Evolutionary conservation across 257 asterid genomes (phyloP).

Genomic region (Salvia hispanica): DNA sequence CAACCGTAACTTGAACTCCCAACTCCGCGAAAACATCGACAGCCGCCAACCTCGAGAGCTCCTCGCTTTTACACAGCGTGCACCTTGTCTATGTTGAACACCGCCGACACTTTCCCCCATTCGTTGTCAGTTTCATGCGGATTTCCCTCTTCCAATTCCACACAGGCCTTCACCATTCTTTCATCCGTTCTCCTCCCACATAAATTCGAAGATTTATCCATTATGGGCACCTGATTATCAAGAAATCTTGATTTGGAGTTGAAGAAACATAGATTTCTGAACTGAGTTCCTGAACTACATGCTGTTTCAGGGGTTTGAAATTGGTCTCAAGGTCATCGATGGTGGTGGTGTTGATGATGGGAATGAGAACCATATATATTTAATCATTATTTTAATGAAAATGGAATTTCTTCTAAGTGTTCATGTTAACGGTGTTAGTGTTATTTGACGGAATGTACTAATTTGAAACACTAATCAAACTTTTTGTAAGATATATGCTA

Average conservation of each 20-base stretch:
- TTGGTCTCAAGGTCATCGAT: conserved; percentile 60
- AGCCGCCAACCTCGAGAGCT: conserved; percentile 83
- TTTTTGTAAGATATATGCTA: too few relatives aligned
- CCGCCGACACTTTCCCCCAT: conserved; percentile 95
- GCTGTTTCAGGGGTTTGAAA: conserved; percentile 41
- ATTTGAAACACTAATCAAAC: too few relatives aligned
- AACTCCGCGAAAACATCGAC: conserved; percentile 89
- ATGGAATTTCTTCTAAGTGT: too few relatives aligned
- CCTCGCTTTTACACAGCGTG: conserved; percentile 81
- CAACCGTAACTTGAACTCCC: conserved; percentile 51
- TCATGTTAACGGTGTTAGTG: too few relatives aligned
- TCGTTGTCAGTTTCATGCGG: conserved; percentile 39
- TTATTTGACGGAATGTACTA: too few relatives aligned
- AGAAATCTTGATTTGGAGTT: conserved; percentile 43
- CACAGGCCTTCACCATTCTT: conserved; percentile 50
- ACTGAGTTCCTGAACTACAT: conserved; percentile 42
- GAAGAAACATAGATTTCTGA: conserved; percentile 37
- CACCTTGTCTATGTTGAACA: conserved; percentile 97
- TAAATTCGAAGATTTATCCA: conserved; percentile 25
- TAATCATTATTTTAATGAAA: too few relatives aligned
- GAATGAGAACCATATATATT: too few relatives aligned
- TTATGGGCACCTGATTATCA: conserved; percentile 32
- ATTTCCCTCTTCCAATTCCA: conserved; percentile 62
- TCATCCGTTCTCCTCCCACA: conserved; percentile 35
- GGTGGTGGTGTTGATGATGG: not conserved